A percentile compares a stretch with the other conserved stretches of the same genome.
These are phyloP conservation scores for Wickerhamomyces rabaulensis DNA, from an alignment of 805 yeast genomes.

Conservation along the genomic window DNA sequence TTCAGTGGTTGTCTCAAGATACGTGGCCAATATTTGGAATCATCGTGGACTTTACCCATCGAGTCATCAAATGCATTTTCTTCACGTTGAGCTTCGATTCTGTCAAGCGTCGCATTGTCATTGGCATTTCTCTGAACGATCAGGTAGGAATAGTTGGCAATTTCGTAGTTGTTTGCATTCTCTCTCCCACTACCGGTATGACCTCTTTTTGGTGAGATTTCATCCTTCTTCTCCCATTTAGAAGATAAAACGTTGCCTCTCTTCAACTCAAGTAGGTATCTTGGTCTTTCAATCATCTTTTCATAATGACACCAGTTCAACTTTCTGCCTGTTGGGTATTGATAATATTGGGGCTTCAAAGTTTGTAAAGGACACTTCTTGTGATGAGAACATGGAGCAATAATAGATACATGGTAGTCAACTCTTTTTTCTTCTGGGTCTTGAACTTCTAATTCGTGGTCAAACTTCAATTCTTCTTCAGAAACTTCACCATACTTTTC, in stretches of 20 bases:
- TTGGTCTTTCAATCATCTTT: slow-evolving; percentile 71
- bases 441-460: slow-evolving; percentile 30
- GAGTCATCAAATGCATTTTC: slow-evolving; percentile 23
- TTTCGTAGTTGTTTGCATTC: slow-evolving; percentile 63
- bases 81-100: slow-evolving; percentile 37
- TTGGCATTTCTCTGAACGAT: slow-evolving; percentile 56
- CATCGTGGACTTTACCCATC: slow-evolving; percentile 22
- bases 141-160: slow-evolving; percentile 69
- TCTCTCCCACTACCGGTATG: slow-evolving; percentile 63
- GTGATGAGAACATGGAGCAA: slow-evolving; percentile 93
- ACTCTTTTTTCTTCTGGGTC: slow-evolving; percentile 9
- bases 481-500: slow-evolving; percentile 37
- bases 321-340: slow-evolving; percentile 49
- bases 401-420: slow-evolving; percentile 49
- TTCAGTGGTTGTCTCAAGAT: slow-evolving; percentile 67
- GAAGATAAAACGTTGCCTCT: slow-evolving; percentile 72
- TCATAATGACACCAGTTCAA: slow-evolving; percentile 73
- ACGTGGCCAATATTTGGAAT: slow-evolving; percentile 58
- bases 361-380: slow-evolving; percentile 80
- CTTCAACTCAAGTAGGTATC: slow-evolving; percentile 75
- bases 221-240: slow-evolving; percentile 52
- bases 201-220: slow-evolving; percentile 45
- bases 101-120: slow-evolving; percentile 34
- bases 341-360: slow-evolving; percentile 63
- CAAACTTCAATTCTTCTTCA: slow-evolving; percentile 42